Evolutionary conservation across 2,329 filamentous ascomycete species (phyloP).

Genomic region (Pseudogymnoascus sp.): DNA sequence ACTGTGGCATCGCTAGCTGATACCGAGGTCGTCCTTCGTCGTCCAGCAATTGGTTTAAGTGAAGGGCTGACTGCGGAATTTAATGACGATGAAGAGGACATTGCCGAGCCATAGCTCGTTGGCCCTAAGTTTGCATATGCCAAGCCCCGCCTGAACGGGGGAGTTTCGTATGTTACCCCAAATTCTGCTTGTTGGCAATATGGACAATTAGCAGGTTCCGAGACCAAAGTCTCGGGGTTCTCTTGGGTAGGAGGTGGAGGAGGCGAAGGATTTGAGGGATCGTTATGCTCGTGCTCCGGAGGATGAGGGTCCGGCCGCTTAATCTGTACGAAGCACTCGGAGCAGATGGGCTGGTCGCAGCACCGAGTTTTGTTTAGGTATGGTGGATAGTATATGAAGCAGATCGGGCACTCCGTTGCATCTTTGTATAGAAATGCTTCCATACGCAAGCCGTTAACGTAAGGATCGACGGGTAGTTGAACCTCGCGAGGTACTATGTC

Average conservation of each 20-base stretch:
- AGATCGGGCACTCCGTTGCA: slow-evolving; percentile 86
- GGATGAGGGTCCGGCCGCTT: slow-evolving; percentile 88
- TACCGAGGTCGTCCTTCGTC: slow-evolving; percentile 60
- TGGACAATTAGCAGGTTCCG: slow-evolving; percentile 84
- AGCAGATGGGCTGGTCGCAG: slow-evolving; percentile 94
- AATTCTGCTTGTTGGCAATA: slow-evolving; percentile 95
- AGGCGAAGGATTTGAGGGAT: slow-evolving; percentile 22
- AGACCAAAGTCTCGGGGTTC: slow-evolving; percentile 64
- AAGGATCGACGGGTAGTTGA: slow-evolving; percentile 73
- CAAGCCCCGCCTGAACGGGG: slow-evolving; percentile 80
- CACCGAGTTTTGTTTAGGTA: slow-evolving; percentile 92
- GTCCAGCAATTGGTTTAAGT: slow-evolving; percentile 23
- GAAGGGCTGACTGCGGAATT: slow-evolving; percentile 40
- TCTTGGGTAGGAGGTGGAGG: slow-evolving; percentile 38
- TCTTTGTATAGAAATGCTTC: slow-evolving; percentile 94
- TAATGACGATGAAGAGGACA: slow-evolving; percentile 81
- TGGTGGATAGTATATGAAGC: slow-evolving; percentile 91
- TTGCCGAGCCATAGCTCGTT: slow-evolving; percentile 58
- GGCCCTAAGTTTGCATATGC: slow-evolving; percentile 52
- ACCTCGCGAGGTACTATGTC: slow-evolving; percentile 73
- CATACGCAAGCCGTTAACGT: slow-evolving; percentile 87
- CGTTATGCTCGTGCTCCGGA: slow-evolving; percentile 58
- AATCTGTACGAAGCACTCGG: slow-evolving; percentile 98
- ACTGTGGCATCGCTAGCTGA: slow-evolving; percentile 80
- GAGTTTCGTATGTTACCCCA: slow-evolving; percentile 88